Conservation (phyloP, 2,329 filamentous ascomycete species). For the Xylaria sp. region DNA sequence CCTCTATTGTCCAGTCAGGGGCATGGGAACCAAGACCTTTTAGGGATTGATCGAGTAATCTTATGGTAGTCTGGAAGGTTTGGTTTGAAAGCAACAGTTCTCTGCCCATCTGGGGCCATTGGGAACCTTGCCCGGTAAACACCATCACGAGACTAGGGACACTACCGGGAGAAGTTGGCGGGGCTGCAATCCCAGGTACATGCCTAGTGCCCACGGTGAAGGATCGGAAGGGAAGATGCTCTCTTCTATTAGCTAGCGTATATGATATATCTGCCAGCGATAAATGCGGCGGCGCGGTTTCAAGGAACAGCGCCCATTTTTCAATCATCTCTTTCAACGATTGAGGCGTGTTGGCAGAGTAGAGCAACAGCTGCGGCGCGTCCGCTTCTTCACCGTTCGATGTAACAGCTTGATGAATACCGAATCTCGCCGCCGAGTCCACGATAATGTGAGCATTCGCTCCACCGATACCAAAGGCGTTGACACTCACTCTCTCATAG, state of each 20-base stretch:
- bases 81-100: constrained; percentile 35
- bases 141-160: constrained; percentile 36
- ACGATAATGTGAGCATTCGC: constrained; percentile 50
- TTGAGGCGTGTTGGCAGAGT: constrained; percentile 31
- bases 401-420: background rate
- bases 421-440: constrained; percentile 32
- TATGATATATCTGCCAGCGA: constrained; percentile 34
- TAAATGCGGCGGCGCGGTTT: background rate
- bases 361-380: constrained; percentile 30
- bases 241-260: constrained; percentile 33
- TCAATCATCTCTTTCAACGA: constrained; percentile 22
- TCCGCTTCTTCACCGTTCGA: too few species aligned
- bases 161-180: background rate
- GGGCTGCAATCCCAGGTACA: background rate
- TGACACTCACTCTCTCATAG: constrained; percentile 46
- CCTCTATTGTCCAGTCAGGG: constrained; percentile 1
- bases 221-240: constrained; percentile 33
- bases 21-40: background rate
- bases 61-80: constrained; percentile 29
- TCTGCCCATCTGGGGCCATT: constrained; percentile 43
- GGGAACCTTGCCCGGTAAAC: constrained; percentile 43
- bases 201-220: constrained; percentile 8
- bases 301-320: background rate
- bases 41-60: constrained; percentile 20
- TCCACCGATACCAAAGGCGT: constrained; percentile 53